Evolutionary conservation across 306 rosid genomes (phyloP).

Genomic region (Dicorynia guianensis): DNA sequence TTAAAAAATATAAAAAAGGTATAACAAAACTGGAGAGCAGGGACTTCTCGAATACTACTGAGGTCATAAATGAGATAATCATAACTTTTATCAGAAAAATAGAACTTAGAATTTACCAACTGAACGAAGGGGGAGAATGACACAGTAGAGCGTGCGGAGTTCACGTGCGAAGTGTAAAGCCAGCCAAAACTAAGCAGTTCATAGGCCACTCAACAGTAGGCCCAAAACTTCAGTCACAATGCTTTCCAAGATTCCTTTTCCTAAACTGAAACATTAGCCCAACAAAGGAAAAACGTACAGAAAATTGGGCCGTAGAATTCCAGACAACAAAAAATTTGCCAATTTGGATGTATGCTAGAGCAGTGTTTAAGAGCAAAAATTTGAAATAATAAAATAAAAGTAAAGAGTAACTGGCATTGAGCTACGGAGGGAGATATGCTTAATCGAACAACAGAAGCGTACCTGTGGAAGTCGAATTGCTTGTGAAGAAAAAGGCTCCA

Average conservation of each 20-base stretch:
- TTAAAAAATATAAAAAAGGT: not conserved
- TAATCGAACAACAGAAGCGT: no score
- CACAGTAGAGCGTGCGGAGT: not conserved
- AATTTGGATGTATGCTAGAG: conserved; percentile 13
- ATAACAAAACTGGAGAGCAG: conserved; percentile 80
- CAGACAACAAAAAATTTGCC: not conserved
- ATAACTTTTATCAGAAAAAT: conserved; percentile 31
- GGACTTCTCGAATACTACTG: conserved; percentile 82
- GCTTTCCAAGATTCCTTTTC: no score
- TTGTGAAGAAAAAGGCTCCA: not conserved
- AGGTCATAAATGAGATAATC: conserved; percentile 62
- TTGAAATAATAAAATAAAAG: no score
- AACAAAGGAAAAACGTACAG: not conserved
- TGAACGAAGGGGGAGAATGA: not conserved
- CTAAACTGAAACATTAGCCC: not conserved
- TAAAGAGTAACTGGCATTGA: no score
- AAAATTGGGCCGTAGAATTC: not conserved
- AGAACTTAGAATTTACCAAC: conserved; percentile 13
- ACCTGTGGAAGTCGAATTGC: no score
- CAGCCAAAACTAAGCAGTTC: conserved; percentile 33
- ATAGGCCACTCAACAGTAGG: not conserved
- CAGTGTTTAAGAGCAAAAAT: no score
- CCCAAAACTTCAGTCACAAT: not conserved
- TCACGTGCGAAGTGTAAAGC: conserved; percentile 9
- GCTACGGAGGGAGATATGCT: no score